These are phyloP conservation scores for Mitragyna speciosa DNA, from an alignment of 257 asterid genomes.

Conservation along the genomic window DNA sequence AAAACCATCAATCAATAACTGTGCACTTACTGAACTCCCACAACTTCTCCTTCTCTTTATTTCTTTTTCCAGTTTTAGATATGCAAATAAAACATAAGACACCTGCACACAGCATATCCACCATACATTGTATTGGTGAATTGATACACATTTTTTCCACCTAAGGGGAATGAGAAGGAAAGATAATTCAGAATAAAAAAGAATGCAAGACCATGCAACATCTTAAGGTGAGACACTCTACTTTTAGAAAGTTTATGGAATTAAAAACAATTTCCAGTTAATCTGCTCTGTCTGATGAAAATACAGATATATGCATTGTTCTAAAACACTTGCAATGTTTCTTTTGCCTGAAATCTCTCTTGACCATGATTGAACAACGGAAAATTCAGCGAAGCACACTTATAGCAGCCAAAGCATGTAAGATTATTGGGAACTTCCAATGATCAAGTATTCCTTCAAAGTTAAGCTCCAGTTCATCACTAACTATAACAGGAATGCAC, in stretches of 20 bases:
- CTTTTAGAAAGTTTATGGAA: neutral
- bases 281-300: neutral
- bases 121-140: neutral
- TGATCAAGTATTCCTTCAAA: conserved; percentile 96
- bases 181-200: neutral
- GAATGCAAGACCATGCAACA: neutral
- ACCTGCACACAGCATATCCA: neutral
- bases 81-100: no score
- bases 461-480: conserved; percentile 98
- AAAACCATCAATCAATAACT: conserved; percentile 3
- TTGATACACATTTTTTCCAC: neutral
- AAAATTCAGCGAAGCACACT: conserved; percentile 11
- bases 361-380: conserved; percentile 11
- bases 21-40: neutral
- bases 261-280: neutral
- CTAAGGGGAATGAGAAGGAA: neutral
- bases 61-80: no score
- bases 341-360: neutral
- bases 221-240: neutral
- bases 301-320: neutral
- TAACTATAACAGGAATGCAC: conserved; percentile 89
- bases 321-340: neutral
- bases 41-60: neutral
- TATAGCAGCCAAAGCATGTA: conserved; percentile 21
- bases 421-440: conserved; percentile 57